Evolutionary conservation across 331 rosid genomes (phyloP).

Genomic region (Cucumis variabilis): DNA sequence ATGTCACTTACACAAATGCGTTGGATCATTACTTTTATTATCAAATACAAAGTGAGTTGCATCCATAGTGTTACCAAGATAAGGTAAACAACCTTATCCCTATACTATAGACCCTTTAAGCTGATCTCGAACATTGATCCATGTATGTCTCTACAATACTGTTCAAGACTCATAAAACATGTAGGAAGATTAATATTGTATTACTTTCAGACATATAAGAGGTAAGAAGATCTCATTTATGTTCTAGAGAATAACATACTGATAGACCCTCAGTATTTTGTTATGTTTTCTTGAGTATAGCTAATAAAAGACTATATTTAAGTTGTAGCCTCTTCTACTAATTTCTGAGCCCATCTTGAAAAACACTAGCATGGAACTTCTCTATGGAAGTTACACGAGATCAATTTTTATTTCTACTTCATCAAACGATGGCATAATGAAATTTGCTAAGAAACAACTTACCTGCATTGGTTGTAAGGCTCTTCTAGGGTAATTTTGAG

Average conservation of each 20-base stretch:
- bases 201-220: constrained; percentile 76
- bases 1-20: too few relatives aligned
- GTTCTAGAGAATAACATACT: constrained; percentile 96
- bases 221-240: constrained; percentile 94
- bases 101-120: too few relatives aligned
- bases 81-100: too few relatives aligned
- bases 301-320: constrained; percentile 28
- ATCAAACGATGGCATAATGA: constrained; percentile 91
- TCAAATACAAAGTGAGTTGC: too few relatives aligned
- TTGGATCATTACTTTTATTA: too few relatives aligned
- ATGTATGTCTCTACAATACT: too few relatives aligned
- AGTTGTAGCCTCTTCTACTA: constrained; percentile 90
- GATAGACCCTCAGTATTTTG: constrained; percentile 80
- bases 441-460: constrained; percentile 84
- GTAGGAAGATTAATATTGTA: constrained; percentile 38
- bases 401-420: constrained; percentile 94
- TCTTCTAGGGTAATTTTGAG: constrained; percentile 67
- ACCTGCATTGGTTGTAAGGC: constrained; percentile 97
- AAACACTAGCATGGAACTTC: constrained; percentile 97
- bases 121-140: too few relatives aligned
- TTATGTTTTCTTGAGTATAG: constrained; percentile 34
- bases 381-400: constrained; percentile 94
- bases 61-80: too few relatives aligned
- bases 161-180: neutral
- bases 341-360: constrained; percentile 94